Percentiles rank a stretch among this genome's conserved stretches.
Conservation (phyloP, 2,329 filamentous ascomycete genomes). For the Cordyceps cicadae region DNA sequence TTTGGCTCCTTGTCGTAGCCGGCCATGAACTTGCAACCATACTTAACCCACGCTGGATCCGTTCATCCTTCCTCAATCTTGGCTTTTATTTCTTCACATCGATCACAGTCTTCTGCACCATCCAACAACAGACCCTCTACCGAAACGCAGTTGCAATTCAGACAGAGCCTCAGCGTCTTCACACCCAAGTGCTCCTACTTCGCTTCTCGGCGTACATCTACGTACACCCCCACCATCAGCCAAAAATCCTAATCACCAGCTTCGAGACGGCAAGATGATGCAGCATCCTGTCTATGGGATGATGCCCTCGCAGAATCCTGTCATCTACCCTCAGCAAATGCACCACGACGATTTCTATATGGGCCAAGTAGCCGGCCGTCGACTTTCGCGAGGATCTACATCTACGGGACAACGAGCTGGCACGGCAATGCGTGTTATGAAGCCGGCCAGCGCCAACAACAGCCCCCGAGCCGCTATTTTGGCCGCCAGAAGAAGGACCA, state of each 20-base stretch:
- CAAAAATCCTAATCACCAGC: neutral
- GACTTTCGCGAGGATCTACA: conserved; percentile 41
- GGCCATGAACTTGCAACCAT: conserved; percentile 9
- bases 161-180: neutral
- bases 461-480: conserved; percentile 51
- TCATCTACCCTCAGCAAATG: conserved; percentile 22
- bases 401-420: conserved; percentile 42
- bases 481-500: conserved; percentile 46
- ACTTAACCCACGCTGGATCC: conserved; percentile 9
- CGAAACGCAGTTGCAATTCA: neutral
- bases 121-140: neutral
- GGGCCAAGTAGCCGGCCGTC: conserved; percentile 41
- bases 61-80: neutral
- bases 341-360: conserved; percentile 43
- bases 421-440: conserved; percentile 50
- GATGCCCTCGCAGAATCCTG: conserved; percentile 9
- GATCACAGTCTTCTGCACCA: neutral
- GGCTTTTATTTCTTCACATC: neutral
- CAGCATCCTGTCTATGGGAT: conserved; percentile 12
- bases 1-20: conserved; percentile 8
- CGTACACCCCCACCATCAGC: conserved; percentile 7
- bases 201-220: neutral
- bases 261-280: conserved; percentile 9
- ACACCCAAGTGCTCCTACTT: neutral
- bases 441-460: conserved; percentile 60